phyloP scores from a whole-genome alignment of 2,329 filamentous ascomycete genomes.

The Aspergillus sp. region DNA sequence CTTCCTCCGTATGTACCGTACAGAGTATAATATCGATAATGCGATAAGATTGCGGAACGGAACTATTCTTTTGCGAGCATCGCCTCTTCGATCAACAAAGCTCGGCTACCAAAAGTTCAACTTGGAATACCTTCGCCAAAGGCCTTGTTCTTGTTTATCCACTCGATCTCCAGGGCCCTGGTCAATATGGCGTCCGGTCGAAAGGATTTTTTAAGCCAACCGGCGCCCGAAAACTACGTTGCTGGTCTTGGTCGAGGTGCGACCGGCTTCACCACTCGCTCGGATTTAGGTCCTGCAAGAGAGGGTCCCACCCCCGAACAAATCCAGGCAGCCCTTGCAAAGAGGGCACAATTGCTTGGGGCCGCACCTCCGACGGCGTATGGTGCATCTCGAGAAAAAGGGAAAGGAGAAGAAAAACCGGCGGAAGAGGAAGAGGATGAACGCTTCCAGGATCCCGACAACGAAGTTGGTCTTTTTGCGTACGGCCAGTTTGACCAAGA shows the following conservation, averaged over 20 bases:
- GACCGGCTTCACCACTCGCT: constrained; percentile 95
- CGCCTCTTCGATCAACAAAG: constrained; percentile 4
- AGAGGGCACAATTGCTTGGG: constrained; percentile 81
- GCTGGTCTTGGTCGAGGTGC: constrained; percentile 96
- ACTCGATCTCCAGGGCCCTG: neutral
- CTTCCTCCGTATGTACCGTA: too few relatives aligned
- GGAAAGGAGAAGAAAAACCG: constrained; percentile 60
- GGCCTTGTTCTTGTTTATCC: neutral
- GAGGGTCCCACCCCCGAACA: constrained; percentile 97
- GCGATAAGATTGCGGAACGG: constrained; percentile 24
- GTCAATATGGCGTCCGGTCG: constrained; percentile 57
- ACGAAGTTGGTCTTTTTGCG: constrained; percentile 92
- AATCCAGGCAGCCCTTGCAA: constrained; percentile 95
- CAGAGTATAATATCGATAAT: neutral
- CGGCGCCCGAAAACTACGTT: constrained; percentile 83
- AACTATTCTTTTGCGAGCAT: constrained; percentile 16
- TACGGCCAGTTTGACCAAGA: constrained; percentile 96
- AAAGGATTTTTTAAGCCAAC: constrained; percentile 87
- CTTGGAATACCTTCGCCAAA: neutral
- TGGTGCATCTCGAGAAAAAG: constrained; percentile 70
- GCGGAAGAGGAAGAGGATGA: constrained; percentile 75
- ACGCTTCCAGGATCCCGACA: constrained; percentile 92
- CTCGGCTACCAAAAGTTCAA: neutral
- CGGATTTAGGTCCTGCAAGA: constrained; percentile 89
- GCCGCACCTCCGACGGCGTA: constrained; percentile 71